Evolutionary conservation across 2,329 filamentous ascomycete genomes (phyloP), one percentile per base, ranked within the genome.

Genomic region (Neopestalotiopsis rosae): DNA sequence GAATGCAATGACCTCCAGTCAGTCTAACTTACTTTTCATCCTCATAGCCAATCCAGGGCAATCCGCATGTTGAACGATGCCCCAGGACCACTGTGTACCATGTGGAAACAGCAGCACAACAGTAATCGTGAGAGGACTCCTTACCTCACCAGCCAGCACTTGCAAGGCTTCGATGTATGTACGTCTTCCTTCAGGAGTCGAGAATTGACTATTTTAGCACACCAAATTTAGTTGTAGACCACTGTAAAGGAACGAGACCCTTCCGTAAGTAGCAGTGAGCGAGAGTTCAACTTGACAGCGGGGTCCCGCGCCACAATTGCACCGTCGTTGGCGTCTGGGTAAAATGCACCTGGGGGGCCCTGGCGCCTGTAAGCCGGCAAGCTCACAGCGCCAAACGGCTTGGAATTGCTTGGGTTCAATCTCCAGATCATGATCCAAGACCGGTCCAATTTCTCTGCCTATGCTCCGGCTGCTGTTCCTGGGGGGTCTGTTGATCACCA

Each of bases 371-470:
- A 34, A 28, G 24, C 57, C 24, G 10, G 34, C 30, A 34, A 34
- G 24, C 20, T 59, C 45, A 52, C 17, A 52, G 45, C 45, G 45
- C 45, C 45, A 52, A 52, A 52, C 17, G 45, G n/a, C 24, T 59
- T 24, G 57, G 57, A 61, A 20, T 61, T 61, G 59, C 59, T 34
- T 61, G 59, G 59, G 59, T 12, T 61, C 32, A 61, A 61, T 61
- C 59, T 61, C 59, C 59, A 61, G 32, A 40, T 30, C 57, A 61
- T 30, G n/a, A 13, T 24, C 59, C 59, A 61, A 61, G 32, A 40
- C 59, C 32, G 32, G 59, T 14, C 34, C 59, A 61, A 59, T 61
- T 61, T 61, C 28, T 34, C 14, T 34, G 34, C 30, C 30, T 61
- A 14, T 30, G 32, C n/a, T 61, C 17, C 5, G 59, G 12, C 59